phyloP scores from a whole-genome alignment of 73 alveolate genomes.

The Uronychia setigera region DNA sequence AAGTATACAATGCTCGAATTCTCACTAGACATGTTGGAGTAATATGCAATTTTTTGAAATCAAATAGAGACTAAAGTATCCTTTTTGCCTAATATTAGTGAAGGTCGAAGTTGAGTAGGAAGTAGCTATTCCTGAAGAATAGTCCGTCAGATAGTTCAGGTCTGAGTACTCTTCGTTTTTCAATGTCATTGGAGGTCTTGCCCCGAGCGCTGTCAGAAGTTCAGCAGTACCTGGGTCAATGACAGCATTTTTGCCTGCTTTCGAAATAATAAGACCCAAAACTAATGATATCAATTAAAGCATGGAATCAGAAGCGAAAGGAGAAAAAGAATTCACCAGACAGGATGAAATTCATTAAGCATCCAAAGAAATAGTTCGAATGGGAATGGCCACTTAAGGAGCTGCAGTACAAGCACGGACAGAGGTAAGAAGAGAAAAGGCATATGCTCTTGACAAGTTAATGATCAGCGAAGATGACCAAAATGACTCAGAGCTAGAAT shows the following conservation, averaged over 20 bases:
- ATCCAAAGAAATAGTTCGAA: not conserved
- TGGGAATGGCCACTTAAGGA: not conserved
- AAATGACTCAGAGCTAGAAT: not conserved
- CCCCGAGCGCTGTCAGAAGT: not conserved
- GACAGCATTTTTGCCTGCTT: not conserved
- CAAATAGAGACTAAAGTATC: not conserved
- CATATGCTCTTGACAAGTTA: not conserved
- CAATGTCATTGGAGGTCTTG: not conserved
- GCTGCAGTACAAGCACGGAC: not conserved
- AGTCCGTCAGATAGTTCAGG: not conserved
- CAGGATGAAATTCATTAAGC: not conserved
- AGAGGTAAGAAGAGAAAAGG: not conserved
- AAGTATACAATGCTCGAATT: not conserved
- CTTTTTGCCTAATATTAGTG: not conserved
- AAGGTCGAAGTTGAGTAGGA: not conserved
- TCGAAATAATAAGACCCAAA: not conserved
- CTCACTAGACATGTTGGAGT: not conserved
- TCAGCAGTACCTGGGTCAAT: not conserved
- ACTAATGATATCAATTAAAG: not conserved
- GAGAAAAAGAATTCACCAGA: not conserved
- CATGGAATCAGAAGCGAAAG: not conserved
- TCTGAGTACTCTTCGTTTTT: not conserved
- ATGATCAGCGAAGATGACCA: not conserved
- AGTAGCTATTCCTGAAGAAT: not conserved
- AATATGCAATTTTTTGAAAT: not conserved